Conservation (phyloP, 78 protist species). For the Isochrysis galbana region DNA sequence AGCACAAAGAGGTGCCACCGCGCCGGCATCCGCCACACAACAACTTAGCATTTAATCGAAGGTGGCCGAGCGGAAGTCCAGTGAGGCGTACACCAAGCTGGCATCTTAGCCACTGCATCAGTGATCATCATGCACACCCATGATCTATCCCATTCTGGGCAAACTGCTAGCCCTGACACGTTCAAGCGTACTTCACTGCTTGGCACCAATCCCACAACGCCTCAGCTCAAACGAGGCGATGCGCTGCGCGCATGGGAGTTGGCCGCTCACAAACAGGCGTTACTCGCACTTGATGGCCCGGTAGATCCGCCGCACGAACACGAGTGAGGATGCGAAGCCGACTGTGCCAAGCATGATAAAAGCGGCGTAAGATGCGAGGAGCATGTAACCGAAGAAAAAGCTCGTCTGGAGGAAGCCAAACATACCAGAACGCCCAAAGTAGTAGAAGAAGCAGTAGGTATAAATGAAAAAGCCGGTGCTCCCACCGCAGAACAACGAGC, state of each 20-base stretch:
- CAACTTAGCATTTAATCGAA: too few relatives aligned
- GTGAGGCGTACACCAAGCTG: too few relatives aligned
- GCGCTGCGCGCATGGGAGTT: too few relatives aligned
- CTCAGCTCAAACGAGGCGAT: too few relatives aligned
- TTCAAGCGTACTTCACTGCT: not conserved
- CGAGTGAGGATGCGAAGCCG: conserved; percentile 84
- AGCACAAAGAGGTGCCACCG: too few relatives aligned
- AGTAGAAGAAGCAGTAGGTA: conserved; percentile 85
- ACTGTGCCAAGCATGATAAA: conserved; percentile 92
- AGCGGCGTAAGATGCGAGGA: conserved; percentile 76
- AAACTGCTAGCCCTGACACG: not conserved
- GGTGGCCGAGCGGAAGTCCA: too few relatives aligned
- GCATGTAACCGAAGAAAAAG: conserved; percentile 93
- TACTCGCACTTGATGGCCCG: conserved; percentile 57
- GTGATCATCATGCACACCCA: too few relatives aligned
- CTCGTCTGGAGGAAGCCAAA: conserved; percentile 88
- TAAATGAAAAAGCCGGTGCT: conserved; percentile 85
- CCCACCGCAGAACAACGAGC: conserved; percentile 70
- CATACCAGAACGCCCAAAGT: conserved; percentile 80
- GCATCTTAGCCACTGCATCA: too few relatives aligned
- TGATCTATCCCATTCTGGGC: too few relatives aligned
- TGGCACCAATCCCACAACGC: too few relatives aligned
- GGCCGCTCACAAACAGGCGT: too few relatives aligned
- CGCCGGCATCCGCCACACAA: too few relatives aligned
- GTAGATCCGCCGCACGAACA: conserved; percentile 89